These are phyloP conservation scores for Pseudofabraea citricarpa DNA, from an alignment of 2,329 filamentous ascomycete genomes.

Conservation along the genomic window DNA sequence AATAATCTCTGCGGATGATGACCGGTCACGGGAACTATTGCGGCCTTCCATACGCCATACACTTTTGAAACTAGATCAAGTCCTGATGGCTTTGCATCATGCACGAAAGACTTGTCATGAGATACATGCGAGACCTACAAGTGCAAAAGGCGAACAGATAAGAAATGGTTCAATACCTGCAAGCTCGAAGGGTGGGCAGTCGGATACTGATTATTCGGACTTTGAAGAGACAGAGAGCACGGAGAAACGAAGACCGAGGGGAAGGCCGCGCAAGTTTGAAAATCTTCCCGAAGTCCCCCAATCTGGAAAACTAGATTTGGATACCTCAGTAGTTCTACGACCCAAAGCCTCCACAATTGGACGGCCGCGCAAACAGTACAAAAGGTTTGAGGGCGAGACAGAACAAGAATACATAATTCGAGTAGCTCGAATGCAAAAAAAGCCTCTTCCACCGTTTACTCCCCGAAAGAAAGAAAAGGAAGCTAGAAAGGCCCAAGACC, in stretches of 20 bases:
- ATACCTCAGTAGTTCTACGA: constrained; percentile 7
- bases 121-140: constrained; percentile 10
- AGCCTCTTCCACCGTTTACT: constrained; percentile 33
- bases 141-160: constrained; percentile 26
- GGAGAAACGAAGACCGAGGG: constrained; percentile 10
- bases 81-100: constrained; percentile 68
- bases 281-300: constrained; percentile 12
- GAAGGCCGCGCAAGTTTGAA: constrained; percentile 19
- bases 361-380: constrained; percentile 21
- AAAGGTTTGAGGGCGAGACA: constrained; percentile 20
- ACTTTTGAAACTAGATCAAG: constrained; percentile 61
- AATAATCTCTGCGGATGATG: constrained; percentile 65
- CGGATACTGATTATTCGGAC: background rate
- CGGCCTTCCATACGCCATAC: constrained; percentile 67
- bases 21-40: constrained; percentile 58
- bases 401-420: constrained; percentile 41
- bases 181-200: too few relatives aligned
- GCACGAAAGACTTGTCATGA: constrained; percentile 48
- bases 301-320: background rate
- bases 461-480: background rate
- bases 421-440: constrained; percentile 38
- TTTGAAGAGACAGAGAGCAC: constrained; percentile 1
- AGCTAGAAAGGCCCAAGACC: background rate
- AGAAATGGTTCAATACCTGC: constrained; percentile 18
- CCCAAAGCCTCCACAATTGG: constrained; percentile 18